Base-by-base conservation (phyloP, 2,329 filamentous ascomycete species). In the Aspergillus fumigatus region DNA sequence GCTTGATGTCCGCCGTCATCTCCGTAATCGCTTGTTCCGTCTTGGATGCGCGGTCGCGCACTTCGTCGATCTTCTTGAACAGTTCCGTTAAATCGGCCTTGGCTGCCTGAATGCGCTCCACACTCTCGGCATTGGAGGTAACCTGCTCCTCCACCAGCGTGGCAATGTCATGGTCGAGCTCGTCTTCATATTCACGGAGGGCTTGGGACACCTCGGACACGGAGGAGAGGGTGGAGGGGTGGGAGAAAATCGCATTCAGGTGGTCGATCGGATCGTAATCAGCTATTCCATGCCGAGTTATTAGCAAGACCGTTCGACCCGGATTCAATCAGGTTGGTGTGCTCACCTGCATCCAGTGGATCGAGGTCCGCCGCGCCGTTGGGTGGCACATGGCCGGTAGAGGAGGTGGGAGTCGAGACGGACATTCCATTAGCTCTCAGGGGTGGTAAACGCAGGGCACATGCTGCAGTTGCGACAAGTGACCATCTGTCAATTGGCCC, bases 1-100 rank as follows among this genome's bases (percentile, higher is more conserved):
- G 87, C 79, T 99, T 99, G 73, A 99, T 99, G 70, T 99, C 94
- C 57, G 94, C 92, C 59, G 94, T 99, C 94, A 99, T 99, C 64
- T 92, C 92, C 49, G 93, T 97, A 70, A 99, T 99, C 63, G 92
- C 89, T 72, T 92, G 88, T 75, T 99, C 94, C 21, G 94, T 97
- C 79, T 92, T 87, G 66, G 95, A 84, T 40, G 94, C 94, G 52
- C 93, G 86, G 66, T 88, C 88, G 54, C 92, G 89, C 54, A 99
- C 93, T 62, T 87, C 89, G 73, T 97, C 93, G 73, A 99, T 97
- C 77, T 95, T 96, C 67, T 87, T 86, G 80, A 99, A 97, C 41
- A 99, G 85, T 65, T 89, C 87, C 19, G 89, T 88, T 60, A 99
- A 85, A 77, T 97, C 94, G 55, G 86, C 84, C 77, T 97, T 93